phyloP scores from a whole-genome alignment of 768 basidiomycete genomes.

The Suillus fuscotomentosus region DNA sequence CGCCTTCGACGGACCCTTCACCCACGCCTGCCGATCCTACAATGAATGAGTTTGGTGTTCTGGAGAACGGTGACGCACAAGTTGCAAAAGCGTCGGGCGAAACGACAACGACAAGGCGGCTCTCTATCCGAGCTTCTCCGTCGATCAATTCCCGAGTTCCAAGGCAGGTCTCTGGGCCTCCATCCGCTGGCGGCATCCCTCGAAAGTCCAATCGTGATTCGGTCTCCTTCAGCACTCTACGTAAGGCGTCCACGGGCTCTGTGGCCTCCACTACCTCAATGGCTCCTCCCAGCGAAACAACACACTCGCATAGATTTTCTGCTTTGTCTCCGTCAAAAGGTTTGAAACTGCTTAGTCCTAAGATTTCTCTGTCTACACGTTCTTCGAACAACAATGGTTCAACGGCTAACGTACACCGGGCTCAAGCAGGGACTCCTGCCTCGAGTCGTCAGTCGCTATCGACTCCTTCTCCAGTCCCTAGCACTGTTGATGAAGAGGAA shows the following conservation, averaged over 20 bases:
- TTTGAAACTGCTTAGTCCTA: constrained; percentile 78
- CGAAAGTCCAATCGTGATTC: constrained; percentile 79
- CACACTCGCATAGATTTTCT: constrained; percentile 62
- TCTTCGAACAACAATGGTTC: constrained; percentile 44
- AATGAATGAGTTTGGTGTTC: constrained; percentile 78
- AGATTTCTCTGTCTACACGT: constrained; percentile 62
- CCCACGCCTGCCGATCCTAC: constrained; percentile 47
- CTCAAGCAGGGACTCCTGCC: constrained; percentile 60
- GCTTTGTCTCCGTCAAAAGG: constrained; percentile 84
- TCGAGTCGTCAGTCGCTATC: constrained; percentile 75
- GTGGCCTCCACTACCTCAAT: constrained; percentile 65
- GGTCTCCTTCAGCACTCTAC: constrained; percentile 70
- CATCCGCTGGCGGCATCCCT: constrained; percentile 44
- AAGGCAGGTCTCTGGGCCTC: constrained; percentile 57
- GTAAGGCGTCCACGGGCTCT: constrained; percentile 83
- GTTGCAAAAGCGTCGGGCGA: constrained; percentile 40
- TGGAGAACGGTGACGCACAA: constrained; percentile 58
- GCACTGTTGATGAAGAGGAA: constrained; percentile 82
- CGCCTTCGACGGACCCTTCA: constrained; percentile 63
- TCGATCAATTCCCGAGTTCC: constrained; percentile 58
- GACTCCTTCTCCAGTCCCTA: constrained; percentile 82
- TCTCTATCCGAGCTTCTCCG: constrained; percentile 67
- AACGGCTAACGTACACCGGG: constrained; percentile 44
- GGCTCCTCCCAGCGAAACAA: constrained; percentile 38
- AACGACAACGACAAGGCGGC: constrained; percentile 41